Evolutionary conservation across 495 filamentous ascomycete species (phyloP), one percentile per base, ranked within the genome.

Genomic region (Rhypophila decipiens): DNA sequence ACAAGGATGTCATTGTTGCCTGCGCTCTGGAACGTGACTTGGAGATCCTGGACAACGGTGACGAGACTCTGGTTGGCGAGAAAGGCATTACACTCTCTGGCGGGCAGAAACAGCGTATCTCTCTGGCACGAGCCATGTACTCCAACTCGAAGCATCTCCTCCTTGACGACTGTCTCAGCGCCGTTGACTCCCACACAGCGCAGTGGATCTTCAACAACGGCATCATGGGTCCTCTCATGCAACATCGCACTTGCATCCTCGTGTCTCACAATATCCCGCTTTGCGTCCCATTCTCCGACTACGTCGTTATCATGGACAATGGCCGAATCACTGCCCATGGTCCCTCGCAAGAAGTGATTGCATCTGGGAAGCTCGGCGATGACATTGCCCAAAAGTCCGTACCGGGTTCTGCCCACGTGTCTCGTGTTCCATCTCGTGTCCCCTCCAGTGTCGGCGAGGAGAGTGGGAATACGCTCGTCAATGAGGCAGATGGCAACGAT

Each of bases 151-250:
- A 82, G 37, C 91, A 99, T 63, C 63, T 99, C 11, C 76, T 99
- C 4, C 70, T 99, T 24, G 93, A 99, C 60, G 93, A 99, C 65
- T 96, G 94, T 53, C 75, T 99, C 40, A 96, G 90, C 59, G 93
- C 93, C 15, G 93, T 99, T n/a, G 93, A 99, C 66, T 95, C 94
- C 7, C 93, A 99, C 57, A 97, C 93, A 1, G 91, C 90, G 9
- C 95, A 96, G 67, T 96, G 95, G 81, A 96, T 99, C 53, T 97
- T 97, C 68, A 86, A 83, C 52, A 83, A 95, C 57, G 90, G 89
- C 44, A 83, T 99, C 51, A 83, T 85, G 51, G 93, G 93, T 5
- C 87, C 89, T 3, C 65, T 99, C 48, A 97, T 99, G 93, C 63
- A 79, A 39, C 73, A 78, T 50, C 79, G 93, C 33, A 96, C 93